Evolutionary conservation across 2,329 filamentous ascomycete genomes (phyloP).

Genomic region (Juglanconis juglandina): DNA sequence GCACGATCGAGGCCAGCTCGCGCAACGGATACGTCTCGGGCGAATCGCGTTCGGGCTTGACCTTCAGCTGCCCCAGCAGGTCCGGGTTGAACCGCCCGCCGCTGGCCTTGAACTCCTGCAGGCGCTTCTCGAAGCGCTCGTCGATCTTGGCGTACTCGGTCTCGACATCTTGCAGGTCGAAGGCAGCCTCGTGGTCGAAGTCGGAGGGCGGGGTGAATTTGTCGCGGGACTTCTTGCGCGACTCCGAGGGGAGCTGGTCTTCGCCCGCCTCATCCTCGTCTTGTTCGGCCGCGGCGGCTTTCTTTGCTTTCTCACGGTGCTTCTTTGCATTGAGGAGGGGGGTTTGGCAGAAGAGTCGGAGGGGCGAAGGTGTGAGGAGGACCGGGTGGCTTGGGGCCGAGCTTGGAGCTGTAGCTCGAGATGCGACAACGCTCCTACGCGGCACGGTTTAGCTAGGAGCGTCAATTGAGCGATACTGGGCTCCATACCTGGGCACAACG

Average conservation of each 20-base stretch:
- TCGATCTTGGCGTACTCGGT: constrained; percentile 17
- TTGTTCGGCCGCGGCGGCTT: neutral
- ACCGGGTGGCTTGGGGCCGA: neutral
- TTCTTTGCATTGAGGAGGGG: constrained; percentile 11
- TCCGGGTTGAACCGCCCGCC: constrained; percentile 53
- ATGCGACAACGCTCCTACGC: neutral
- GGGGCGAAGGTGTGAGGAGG: neutral
- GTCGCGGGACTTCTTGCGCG: constrained; percentile 14
- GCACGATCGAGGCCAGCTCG: constrained; percentile 54
- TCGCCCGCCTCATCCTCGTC: neutral
- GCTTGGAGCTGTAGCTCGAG: constrained; percentile 1
- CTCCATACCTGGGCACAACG: neutral
- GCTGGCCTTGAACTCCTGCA: constrained; percentile 38
- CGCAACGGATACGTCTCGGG: constrained; percentile 43
- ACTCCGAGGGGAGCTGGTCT: constrained; percentile 3
- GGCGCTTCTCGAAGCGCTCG: constrained; percentile 37
- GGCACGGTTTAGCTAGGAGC: neutral
- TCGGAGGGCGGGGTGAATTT: neutral
- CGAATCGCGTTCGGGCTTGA: constrained; percentile 32
- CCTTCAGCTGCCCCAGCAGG: constrained; percentile 42
- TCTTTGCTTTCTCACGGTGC: constrained; percentile 8
- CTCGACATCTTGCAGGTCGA: constrained; percentile 31
- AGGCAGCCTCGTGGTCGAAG: constrained; percentile 24
- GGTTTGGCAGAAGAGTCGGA: constrained; percentile 14
- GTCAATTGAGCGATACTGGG: neutral